Conservation (phyloP, 1,284 basidiomycete genomes). For the Gymnopus androsaceus region DNA sequence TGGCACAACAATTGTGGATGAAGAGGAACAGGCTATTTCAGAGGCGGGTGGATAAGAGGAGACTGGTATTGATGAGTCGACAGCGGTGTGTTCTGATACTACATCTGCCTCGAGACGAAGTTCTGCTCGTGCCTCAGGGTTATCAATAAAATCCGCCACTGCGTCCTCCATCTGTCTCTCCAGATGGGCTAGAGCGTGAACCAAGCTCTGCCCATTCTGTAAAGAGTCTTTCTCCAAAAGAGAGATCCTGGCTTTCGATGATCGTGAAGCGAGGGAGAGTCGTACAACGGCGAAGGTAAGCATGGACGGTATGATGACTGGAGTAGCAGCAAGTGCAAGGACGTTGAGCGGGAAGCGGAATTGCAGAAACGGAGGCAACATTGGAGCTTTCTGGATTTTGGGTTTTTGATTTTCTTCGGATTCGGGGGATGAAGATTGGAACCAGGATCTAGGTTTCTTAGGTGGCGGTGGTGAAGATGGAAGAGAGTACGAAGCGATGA, state of each 20-base stretch:
- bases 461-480: constrained; percentile 39
- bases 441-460: constrained; percentile 27
- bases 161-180: constrained; percentile 61
- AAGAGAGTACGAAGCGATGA: constrained; percentile 54
- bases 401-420: too few species aligned
- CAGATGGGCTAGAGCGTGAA: constrained; percentile 54
- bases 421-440: constrained; percentile 45
- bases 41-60: constrained; percentile 15
- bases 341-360: constrained; percentile 72
- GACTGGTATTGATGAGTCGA: too few species aligned
- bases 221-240: constrained; percentile 51
- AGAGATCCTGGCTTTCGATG: constrained; percentile 54
- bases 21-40: constrained; percentile 37
- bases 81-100: too few species aligned
- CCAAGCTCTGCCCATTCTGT: constrained; percentile 43
- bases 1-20: too few species aligned
- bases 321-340: constrained; percentile 49
- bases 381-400: too few species aligned
- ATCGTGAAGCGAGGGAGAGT: constrained; percentile 50
- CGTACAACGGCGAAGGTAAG: constrained; percentile 60
- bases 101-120: too few species aligned
- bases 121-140: constrained; percentile 12
- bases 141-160: constrained; percentile 47
- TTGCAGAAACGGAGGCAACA: constrained; percentile 69
- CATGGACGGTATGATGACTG: constrained; percentile 63